These are phyloP conservation scores for Inga oerstediana DNA, from an alignment of 306 rosid genomes.

Conservation along the genomic window DNA sequence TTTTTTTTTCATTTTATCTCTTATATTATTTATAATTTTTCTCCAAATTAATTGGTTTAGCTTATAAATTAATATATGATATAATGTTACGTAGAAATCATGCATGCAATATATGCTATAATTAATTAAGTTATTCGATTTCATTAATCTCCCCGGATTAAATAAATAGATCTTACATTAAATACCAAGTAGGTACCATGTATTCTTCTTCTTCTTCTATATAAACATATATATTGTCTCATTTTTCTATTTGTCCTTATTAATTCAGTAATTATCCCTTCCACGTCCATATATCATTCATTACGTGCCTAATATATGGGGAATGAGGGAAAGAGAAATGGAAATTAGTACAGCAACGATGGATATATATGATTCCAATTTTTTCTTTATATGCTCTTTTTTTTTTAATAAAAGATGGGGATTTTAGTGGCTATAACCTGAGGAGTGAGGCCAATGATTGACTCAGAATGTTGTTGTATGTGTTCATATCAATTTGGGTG, in stretches of 20 bases:
- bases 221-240: conserved; percentile 4
- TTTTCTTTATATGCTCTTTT: not conserved
- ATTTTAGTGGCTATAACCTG: conserved; percentile 42
- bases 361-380: conserved; percentile 4
- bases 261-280: not conserved
- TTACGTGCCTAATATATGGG: not conserved
- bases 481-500: conserved; percentile 25
- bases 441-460: conserved; percentile 42
- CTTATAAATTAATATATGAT: too few species aligned
- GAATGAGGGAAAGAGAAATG: not conserved
- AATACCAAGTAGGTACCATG: not conserved
- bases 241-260: not conserved
- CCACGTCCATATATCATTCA: not conserved
- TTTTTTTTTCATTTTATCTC: too few species aligned
- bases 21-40: too few species aligned
- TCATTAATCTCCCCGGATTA: too few species aligned
- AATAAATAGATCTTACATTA: too few species aligned
- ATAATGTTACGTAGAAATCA: too few species aligned
- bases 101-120: too few species aligned
- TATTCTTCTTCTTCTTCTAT: conserved; percentile 32
- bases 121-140: too few species aligned
- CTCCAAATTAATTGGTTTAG: too few species aligned
- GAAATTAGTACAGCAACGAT: not conserved
- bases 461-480: conserved; percentile 10
- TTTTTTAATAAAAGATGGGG: not conserved